Evolutionary conservation across 768 basidiomycete species (phyloP).

Genomic region (Lactarius sanguifluus): DNA sequence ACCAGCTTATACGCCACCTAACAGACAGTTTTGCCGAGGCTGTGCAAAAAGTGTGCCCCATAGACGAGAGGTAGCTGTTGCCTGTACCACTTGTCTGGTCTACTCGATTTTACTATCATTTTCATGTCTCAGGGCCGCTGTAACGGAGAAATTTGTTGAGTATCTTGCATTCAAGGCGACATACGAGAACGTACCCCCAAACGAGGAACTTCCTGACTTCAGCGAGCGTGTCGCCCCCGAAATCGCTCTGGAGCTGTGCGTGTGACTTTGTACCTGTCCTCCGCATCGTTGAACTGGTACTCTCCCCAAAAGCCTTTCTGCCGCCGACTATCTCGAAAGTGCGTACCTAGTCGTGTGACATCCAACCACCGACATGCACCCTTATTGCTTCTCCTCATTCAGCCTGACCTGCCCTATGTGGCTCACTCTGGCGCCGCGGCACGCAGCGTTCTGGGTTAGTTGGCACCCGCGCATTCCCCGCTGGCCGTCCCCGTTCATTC

Average conservation of each 20-base stretch:
- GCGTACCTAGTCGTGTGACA: constrained; percentile 18
- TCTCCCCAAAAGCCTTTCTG: constrained; percentile 45
- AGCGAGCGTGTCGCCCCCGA: constrained; percentile 82
- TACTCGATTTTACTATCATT: background rate
- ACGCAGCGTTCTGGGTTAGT: background rate
- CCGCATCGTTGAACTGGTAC: constrained; percentile 2
- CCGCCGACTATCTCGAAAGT: constrained; percentile 70
- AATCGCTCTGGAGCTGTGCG: constrained; percentile 86
- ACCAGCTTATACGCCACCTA: constrained; percentile 4
- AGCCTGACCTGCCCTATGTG: constrained; percentile 12
- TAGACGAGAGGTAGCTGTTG: constrained; percentile 63
- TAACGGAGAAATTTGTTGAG: constrained; percentile 86
- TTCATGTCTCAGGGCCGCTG: constrained; percentile 45
- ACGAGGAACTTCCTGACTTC: constrained; percentile 85
- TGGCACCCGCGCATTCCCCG: background rate
- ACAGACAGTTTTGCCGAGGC: constrained; percentile 77
- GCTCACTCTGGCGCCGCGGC: background rate
- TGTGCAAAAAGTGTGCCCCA: constrained; percentile 61
- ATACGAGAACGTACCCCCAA: constrained; percentile 65
- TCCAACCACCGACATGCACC: background rate
- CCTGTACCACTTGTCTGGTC: background rate
- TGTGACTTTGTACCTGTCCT: constrained; percentile 26
- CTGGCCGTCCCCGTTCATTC: background rate
- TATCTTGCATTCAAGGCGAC: constrained; percentile 85
- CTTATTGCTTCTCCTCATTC: background rate